phyloP scores from a whole-genome alignment of 78 protist genomes.

The Protostelium mycophagum region DNA sequence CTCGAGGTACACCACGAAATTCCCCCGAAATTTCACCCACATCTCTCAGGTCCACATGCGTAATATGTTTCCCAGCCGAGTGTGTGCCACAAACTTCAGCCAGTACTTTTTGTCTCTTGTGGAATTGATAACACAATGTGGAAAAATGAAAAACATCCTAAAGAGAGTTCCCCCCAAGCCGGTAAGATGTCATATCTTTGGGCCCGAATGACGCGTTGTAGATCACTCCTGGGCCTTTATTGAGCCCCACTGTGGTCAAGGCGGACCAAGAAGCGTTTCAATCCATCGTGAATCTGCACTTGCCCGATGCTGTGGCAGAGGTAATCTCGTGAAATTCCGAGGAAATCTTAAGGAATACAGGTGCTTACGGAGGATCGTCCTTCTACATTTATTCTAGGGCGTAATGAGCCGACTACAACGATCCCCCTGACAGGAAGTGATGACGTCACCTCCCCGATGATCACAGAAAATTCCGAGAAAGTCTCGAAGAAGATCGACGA shows the following conservation, averaged over 20 bases:
- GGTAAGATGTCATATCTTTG: no score
- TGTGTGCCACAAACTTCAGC: background rate
- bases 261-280: background rate
- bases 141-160: background rate
- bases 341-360: background rate
- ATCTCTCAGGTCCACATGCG: background rate
- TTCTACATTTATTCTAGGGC: background rate
- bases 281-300: background rate
- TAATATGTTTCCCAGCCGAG: background rate
- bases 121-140: background rate
- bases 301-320: background rate
- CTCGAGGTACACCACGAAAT: background rate
- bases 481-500: no score
- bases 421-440: background rate
- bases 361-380: background rate
- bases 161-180: background rate
- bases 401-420: background rate
- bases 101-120: background rate
- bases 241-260: background rate
- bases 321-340: background rate
- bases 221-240: background rate
- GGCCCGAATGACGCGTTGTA: no score
- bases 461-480: no score
- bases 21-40: background rate
- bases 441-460: no score